A percentile compares a stretch with the other conserved stretches of the same genome.
Conservation (phyloP, 2,329 filamentous ascomycete species). For the Diaporthe amygdali region DNA sequence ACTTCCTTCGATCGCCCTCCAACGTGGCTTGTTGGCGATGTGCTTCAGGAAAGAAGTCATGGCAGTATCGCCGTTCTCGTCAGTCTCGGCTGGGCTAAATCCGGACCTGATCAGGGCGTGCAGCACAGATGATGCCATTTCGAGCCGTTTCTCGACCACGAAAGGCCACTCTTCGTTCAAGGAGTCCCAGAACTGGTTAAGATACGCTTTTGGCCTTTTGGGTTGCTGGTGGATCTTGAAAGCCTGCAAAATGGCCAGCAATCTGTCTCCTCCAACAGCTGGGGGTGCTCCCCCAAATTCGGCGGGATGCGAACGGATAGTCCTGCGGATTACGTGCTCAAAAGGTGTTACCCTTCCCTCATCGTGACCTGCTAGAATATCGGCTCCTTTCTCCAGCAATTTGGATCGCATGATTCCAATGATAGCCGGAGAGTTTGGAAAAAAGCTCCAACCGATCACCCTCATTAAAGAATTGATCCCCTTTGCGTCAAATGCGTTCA, state of each 20-base stretch:
- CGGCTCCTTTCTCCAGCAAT: neutral
- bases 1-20: neutral
- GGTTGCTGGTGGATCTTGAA: neutral
- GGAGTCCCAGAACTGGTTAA: neutral
- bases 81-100: neutral
- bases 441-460: neutral
- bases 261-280: accelerated
- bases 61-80: neutral
- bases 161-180: neutral
- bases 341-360: neutral
- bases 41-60: neutral
- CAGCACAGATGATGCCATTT: neutral
- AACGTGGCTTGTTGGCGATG: neutral
- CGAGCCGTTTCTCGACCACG: no score
- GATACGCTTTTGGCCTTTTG: neutral
- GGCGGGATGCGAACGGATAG: no score
- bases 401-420: neutral
- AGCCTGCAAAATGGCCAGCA: neutral
- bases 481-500: neutral
- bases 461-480: neutral
- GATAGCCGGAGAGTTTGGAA: neutral
- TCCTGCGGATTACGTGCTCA: neutral
- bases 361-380: neutral
- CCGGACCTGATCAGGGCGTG: neutral
- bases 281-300: no score